Evolutionary conservation across 768 basidiomycete species (phyloP).

Genomic region (Hygrocybe punicea): DNA sequence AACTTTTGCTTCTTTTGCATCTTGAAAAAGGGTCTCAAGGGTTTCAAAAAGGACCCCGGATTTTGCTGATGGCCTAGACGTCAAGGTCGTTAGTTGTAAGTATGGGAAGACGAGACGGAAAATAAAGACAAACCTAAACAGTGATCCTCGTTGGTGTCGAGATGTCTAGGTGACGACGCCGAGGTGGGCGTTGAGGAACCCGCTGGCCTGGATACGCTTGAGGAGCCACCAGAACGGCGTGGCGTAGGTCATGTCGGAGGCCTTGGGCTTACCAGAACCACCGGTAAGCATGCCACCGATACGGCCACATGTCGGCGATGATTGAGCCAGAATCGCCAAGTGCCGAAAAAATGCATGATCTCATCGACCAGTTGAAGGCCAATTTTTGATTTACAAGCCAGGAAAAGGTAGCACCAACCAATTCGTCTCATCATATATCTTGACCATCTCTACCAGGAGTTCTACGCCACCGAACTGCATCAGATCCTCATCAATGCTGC

Average conservation of each 20-base stretch:
- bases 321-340: constrained; percentile 34
- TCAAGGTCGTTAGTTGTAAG: neutral
- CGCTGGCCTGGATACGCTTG: constrained; percentile 17
- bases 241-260: neutral
- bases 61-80: no score
- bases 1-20: no score
- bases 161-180: neutral
- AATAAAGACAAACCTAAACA: constrained; percentile 1
- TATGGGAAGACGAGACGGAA: neutral
- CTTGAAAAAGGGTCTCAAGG: no score
- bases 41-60: no score
- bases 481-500: constrained; percentile 7
- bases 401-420: neutral
- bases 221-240: neutral
- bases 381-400: constrained; percentile 8
- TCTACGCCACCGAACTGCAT: constrained; percentile 7
- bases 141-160: constrained; percentile 1
- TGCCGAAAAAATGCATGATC: constrained; percentile 26
- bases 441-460: neutral
- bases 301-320: constrained; percentile 26
- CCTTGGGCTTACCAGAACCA: constrained; percentile 19
- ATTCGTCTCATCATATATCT: neutral
- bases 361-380: constrained; percentile 4
- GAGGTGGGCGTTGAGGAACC: neutral
- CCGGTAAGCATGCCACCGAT: constrained; percentile 33